These are phyloP conservation scores for Nicotiana paniculata DNA, from an alignment of 257 asterid genomes.

Conservation along the genomic window DNA sequence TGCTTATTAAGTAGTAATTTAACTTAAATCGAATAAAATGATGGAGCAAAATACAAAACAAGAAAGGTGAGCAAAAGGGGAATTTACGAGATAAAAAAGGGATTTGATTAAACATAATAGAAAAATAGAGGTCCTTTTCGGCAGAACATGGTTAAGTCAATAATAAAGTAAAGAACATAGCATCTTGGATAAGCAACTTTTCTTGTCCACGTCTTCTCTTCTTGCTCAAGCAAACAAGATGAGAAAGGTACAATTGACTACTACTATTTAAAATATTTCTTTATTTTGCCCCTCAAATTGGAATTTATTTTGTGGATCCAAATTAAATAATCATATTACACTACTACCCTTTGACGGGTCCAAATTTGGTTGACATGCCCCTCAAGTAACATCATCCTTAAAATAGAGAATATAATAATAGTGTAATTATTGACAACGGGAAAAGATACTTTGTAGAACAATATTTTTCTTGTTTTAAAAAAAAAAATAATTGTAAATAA, in stretches of 20 bases:
- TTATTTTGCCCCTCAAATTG: background rate
- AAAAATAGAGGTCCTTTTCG: background rate
- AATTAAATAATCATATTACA: constrained; percentile 1
- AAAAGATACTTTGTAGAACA: background rate
- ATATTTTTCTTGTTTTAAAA: background rate
- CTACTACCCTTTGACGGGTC: constrained; percentile 2
- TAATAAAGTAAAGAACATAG: background rate
- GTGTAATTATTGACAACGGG: background rate
- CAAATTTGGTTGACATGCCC: constrained; percentile 13
- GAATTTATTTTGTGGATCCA: constrained; percentile 2
- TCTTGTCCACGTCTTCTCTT: constrained; percentile 15
- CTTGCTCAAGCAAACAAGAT: constrained; percentile 9
- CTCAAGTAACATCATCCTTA: constrained; percentile 1
- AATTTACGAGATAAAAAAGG: background rate
- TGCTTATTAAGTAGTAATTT: no score
- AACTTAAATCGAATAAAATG: background rate
- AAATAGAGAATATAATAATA: background rate
- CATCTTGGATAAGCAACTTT: constrained; percentile 3
- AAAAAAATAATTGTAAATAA: no score
- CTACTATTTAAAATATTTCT: background rate
- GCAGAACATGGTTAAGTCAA: background rate
- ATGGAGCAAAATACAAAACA: background rate
- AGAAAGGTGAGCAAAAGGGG: background rate
- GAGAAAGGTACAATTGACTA: background rate
- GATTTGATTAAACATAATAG: background rate